A percentile compares a stretch with the other conserved stretches of the same genome.
Evolutionary conservation across 805 yeast genomes (phyloP).

Genomic region (Myxozyma kluyveri): DNA sequence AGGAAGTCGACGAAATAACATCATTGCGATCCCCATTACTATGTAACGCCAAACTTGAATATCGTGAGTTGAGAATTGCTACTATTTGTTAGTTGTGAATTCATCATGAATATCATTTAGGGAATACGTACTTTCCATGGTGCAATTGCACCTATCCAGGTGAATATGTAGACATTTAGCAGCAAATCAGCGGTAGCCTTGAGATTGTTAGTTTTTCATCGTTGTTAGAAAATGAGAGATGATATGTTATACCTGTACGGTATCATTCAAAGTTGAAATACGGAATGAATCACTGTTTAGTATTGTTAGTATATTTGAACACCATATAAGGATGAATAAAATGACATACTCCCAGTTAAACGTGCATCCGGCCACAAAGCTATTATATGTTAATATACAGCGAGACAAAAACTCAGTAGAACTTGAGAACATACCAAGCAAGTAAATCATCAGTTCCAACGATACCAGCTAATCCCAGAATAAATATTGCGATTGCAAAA

Average conservation of each 20-base stretch:
- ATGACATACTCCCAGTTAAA: constrained; percentile 58
- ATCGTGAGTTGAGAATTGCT: constrained; percentile 43
- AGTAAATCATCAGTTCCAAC: constrained; percentile 69
- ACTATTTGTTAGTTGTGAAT: background rate
- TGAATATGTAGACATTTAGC: constrained; percentile 63
- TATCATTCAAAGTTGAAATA: constrained; percentile 56
- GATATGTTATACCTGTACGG: constrained; percentile 38
- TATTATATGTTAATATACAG: background rate
- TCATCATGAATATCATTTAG: background rate
- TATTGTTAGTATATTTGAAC: background rate
- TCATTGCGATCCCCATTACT: constrained; percentile 37
- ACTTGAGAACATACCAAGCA: constrained; percentile 45
- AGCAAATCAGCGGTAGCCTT: constrained; percentile 65
- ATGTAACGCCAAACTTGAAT: constrained; percentile 39
- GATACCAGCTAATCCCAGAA: constrained; percentile 61
- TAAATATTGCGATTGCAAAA: constrained; percentile 55
- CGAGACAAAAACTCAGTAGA: background rate
- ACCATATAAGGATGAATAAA: background rate
- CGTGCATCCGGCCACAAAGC: constrained; percentile 67
- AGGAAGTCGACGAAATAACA: constrained; percentile 41
- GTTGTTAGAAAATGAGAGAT: background rate
- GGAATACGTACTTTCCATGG: constrained; percentile 55
- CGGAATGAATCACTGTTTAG: constrained; percentile 52
- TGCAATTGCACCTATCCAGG: constrained; percentile 66
- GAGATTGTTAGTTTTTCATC: background rate